Percentiles rank a stretch among this genome's conserved stretches.
Conservation (phyloP, 495 filamentous ascomycete genomes). For the Penicillium cataractarum region DNA sequence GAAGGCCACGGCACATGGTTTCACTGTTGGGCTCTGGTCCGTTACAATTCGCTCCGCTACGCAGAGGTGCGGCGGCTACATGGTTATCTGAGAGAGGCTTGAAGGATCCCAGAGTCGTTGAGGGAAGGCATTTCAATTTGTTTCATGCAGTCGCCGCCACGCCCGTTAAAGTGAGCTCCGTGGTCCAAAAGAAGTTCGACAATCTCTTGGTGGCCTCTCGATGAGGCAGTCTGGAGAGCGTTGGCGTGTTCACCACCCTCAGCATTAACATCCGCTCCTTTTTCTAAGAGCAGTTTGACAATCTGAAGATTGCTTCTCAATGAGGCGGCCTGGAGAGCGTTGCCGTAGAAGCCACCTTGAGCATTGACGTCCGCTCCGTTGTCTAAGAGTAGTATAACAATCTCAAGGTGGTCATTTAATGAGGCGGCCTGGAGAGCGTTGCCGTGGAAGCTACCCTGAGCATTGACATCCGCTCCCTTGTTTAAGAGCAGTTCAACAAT, state of each 20-base stretch:
- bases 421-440: no score
- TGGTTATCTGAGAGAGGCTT: no score
- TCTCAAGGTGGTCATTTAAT: not conserved
- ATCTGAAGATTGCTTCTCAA: not conserved
- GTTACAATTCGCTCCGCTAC: no score
- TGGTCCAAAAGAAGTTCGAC: not conserved
- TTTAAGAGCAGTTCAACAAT: no score
- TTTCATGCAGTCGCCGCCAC: no score
- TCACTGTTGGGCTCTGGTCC: no score
- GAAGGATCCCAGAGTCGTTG: no score
- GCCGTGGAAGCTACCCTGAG: no score
- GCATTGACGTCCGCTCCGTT: not conserved
- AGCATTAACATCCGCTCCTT: not conserved
- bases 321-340: not conserved
- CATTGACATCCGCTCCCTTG: no score
- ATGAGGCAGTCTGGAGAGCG: not conserved
- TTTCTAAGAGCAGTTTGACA: not conserved
- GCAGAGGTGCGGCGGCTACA: no score
- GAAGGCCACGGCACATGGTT: no score
- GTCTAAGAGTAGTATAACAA: not conserved
- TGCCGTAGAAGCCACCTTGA: not conserved
- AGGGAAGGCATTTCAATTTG: no score
- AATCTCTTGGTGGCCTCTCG: not conserved
- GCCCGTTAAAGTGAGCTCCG: not conserved
- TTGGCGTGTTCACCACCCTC: not conserved